Conservation (phyloP, 2,329 filamentous ascomycete genomes). For the Phialocephala sp. region DNA sequence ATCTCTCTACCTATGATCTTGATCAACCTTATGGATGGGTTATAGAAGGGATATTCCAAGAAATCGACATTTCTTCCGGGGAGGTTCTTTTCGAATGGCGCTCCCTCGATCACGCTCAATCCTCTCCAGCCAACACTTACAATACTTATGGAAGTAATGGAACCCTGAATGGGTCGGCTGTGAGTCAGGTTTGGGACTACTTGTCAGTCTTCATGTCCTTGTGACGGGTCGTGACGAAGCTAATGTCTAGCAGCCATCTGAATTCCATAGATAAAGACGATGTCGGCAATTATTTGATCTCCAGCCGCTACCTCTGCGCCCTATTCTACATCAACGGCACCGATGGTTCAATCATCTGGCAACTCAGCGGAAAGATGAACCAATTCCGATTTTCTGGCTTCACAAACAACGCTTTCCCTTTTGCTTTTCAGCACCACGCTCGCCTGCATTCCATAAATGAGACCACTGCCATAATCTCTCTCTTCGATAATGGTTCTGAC, state of each 20-base stretch:
- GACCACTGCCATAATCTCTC: too few relatives aligned
- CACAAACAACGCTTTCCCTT: background rate
- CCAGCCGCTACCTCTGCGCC: background rate
- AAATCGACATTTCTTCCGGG: background rate
- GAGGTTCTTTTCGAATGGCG: conserved; percentile 18
- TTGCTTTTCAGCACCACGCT: conserved; percentile 13
- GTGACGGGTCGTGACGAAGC: too few relatives aligned
- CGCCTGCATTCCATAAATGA: background rate
- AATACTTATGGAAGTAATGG: background rate
- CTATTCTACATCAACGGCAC: conserved; percentile 1
- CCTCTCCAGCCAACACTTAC: too few relatives aligned
- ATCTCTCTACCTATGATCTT: background rate
- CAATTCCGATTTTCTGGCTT: background rate
- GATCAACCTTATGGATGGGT: background rate
- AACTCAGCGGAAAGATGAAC: background rate
- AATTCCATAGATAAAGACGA: conserved; percentile 8
- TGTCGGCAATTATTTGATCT: conserved; percentile 8
- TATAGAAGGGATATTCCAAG: conserved; percentile 6
- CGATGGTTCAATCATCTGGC: conserved; percentile 9
- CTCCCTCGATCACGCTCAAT: conserved; percentile 13
- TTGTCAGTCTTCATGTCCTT: too few relatives aligned
- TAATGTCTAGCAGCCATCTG: too few relatives aligned
- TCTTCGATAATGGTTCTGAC: too few relatives aligned
- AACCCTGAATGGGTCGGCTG: background rate
- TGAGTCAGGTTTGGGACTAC: too few relatives aligned